Percentiles rank a stretch among this genome's conserved stretches.
These are phyloP conservation scores for Irpex sp. DNA, from an alignment of 1,284 basidiomycete genomes.

Conservation along the genomic window DNA sequence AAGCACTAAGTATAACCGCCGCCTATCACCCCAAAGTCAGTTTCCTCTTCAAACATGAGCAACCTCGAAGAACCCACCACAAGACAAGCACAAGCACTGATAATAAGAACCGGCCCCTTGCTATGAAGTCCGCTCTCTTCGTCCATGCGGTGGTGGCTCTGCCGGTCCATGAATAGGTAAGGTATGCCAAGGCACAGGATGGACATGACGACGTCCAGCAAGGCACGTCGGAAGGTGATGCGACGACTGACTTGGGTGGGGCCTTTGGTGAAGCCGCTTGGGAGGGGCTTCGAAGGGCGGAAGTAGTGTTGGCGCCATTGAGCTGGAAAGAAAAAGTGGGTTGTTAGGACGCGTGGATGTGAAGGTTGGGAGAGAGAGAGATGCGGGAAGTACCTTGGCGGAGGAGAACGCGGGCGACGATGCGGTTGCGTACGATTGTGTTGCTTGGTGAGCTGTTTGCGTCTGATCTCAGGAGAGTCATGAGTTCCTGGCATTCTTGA, in stretches of 20 bases:
- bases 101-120: conserved; percentile 51
- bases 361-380: conserved; percentile 11
- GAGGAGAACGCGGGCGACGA: conserved; percentile 61
- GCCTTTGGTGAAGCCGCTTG: conserved; percentile 30
- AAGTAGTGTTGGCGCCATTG: conserved; percentile 70
- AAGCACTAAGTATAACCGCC: conserved; percentile 69
- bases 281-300: conserved; percentile 56
- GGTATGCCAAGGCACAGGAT: conserved; percentile 68
- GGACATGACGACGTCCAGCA: conserved; percentile 53
- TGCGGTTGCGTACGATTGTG: conserved; percentile 54
- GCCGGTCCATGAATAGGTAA: conserved; percentile 57
- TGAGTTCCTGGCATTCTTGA: conserved; percentile 67
- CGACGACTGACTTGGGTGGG: conserved; percentile 23
- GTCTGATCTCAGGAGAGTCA: conserved; percentile 47
- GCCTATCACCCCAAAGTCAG: conserved; percentile 40
- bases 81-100: conserved; percentile 60
- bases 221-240: conserved; percentile 39
- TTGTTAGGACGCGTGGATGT: conserved; percentile 1
- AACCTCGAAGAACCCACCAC: conserved; percentile 52
- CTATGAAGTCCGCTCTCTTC: conserved; percentile 51
- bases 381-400: conserved; percentile 47
- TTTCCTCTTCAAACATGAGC: no score
- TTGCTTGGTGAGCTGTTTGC: conserved; percentile 30
- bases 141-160: conserved; percentile 43
- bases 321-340: conserved; percentile 29